Conservation (phyloP, 2,329 filamentous ascomycete species). For the Diaporthe aspalathi region DNA sequence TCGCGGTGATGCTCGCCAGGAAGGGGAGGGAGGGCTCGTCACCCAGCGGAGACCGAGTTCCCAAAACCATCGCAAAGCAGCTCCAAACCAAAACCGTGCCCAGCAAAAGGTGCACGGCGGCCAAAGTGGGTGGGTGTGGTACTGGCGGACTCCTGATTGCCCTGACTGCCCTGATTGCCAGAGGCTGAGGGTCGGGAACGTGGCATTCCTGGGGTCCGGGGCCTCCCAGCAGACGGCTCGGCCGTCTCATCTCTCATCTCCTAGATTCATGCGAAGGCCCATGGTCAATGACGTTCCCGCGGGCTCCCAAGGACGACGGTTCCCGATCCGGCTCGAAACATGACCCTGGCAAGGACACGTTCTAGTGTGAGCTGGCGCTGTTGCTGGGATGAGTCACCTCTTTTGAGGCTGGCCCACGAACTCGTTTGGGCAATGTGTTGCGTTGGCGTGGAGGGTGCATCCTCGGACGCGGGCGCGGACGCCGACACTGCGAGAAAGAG, state of each 20-base stretch:
- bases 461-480: constrained; percentile 6
- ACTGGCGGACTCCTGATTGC: constrained; percentile 24
- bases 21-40: neutral
- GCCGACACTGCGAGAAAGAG: too few species aligned
- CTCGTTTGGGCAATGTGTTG: constrained; percentile 13
- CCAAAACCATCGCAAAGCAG: neutral
- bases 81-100: too few species aligned
- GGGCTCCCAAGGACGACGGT: constrained; percentile 1
- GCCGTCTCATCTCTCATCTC: constrained; percentile 37
- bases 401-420: constrained; percentile 16
- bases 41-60: constrained; percentile 7
- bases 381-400: constrained; percentile 17
- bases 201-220: constrained; percentile 20
- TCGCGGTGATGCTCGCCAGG: neutral
- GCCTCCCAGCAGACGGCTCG: constrained; percentile 14
- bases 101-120: neutral
- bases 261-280: constrained; percentile 32
- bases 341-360: neutral
- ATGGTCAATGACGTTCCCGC: neutral
- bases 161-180: constrained; percentile 23
- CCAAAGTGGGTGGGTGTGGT: neutral
- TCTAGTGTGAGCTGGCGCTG: constrained; percentile 24
- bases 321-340: constrained; percentile 20
- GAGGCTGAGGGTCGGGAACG: constrained; percentile 12
- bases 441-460: neutral